phyloP scores from a whole-genome alignment of 495 filamentous ascomycete genomes.

The Tuber microsphaerosporum region DNA sequence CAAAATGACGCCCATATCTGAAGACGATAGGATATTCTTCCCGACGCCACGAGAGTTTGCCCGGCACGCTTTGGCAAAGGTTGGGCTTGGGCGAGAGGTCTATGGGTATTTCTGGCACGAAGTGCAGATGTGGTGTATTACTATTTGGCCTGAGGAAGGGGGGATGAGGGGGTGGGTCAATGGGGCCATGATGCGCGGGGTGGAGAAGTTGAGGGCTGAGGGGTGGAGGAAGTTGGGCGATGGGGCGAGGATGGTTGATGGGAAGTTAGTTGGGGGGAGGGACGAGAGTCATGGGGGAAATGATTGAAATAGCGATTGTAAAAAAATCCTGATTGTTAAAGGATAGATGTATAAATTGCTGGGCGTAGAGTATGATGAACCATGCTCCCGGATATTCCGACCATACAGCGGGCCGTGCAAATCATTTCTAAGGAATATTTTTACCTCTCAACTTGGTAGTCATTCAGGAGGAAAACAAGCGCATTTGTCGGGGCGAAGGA shows the following conservation, averaged over 20 bases:
- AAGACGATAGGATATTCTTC: slow-evolving; percentile 20
- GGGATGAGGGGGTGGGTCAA: slow-evolving; percentile 28
- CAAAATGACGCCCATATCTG: slow-evolving; percentile 25
- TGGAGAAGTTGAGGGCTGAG: slow-evolving; percentile 22
- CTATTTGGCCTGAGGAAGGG: slow-evolving; percentile 22
- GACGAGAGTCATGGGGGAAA: not conserved
- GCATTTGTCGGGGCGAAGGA: not conserved
- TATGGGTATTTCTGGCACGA: slow-evolving; percentile 31
- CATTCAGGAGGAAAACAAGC: not conserved
- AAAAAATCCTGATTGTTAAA: not conserved
- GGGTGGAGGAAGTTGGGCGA: slow-evolving; percentile 20
- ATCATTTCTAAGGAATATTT: not conserved
- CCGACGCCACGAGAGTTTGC: slow-evolving; percentile 17
- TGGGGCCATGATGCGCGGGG: slow-evolving; percentile 16
- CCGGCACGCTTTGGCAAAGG: slow-evolving; percentile 16
- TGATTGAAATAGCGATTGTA: not conserved
- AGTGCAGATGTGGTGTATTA: slow-evolving; percentile 30
- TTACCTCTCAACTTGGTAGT: not conserved
- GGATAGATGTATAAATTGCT: not conserved
- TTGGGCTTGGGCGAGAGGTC: slow-evolving; percentile 22
- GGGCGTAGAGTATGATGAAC: not conserved
- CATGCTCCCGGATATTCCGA: not conserved
- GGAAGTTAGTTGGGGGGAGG: slow-evolving; percentile 15
- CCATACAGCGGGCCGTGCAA: not conserved
- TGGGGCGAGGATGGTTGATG: slow-evolving; percentile 28